Base-by-base conservation (phyloP, 2,329 filamentous ascomycete genomes). In the Ceratocystis papillata region DNA sequence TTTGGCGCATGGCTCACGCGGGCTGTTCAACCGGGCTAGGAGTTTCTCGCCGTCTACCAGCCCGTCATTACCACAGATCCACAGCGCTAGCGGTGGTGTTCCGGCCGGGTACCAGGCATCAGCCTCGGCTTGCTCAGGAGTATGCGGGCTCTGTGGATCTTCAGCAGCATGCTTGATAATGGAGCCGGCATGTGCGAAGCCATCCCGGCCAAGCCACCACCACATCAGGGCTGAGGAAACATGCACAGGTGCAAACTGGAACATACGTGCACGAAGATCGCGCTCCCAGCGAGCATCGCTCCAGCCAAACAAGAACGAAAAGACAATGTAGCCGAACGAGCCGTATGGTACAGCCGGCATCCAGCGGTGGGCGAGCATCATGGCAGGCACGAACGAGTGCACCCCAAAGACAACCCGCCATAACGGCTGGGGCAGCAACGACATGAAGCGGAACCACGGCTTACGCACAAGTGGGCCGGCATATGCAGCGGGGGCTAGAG, bases 141-240 rank as follows among this genome's bases (percentile, higher is more conserved):
- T 65, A 30, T 65, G 5, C 61, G 74, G 73, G 48, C 73, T 76
- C 63, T 86, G 83, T 65, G 88, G 77, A 55, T 87, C 84, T 70
- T 89, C 86, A 7, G 82, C 80, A 48, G 83, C 82, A 0, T 91
- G 96, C 0, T 89, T 82, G 5, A 96, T 78, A 63, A 96, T 95
- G 72, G 92, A 96, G 73, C 89, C 90, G 71, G 96, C 90, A 71
- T 74, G 75, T 1, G 80, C 79, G 72, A 96, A 96, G 70, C 91
- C 91, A 71, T 94, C 90, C 3, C 87, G 79, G 0, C 92, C 93
- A 0, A 96, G 81, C 93, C 93, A 96, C 93, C 93, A 97, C 5
- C 90, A 81, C 90, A 96, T 96, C 67, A 86, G 87, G 76, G 96
- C 91, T 0, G 90, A 83, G 70, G 87, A 90, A 63, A 96, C 90